phyloP scores from a whole-genome alignment of 73 alveolate genomes.

The Paramecium sexaurelia region DNA sequence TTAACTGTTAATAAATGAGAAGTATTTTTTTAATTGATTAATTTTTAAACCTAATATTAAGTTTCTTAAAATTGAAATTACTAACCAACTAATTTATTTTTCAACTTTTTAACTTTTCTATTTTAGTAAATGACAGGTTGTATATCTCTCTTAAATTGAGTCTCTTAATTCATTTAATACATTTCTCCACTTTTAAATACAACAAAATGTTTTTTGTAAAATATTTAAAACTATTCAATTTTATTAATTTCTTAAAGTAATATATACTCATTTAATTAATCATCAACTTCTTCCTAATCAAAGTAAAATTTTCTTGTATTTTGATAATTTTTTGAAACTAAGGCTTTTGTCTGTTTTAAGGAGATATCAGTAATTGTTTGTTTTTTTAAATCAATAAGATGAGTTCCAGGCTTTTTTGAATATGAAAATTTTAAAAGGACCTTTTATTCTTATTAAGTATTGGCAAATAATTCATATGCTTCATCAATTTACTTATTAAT shows the following conservation, averaged over 20 bases:
- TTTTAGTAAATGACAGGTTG: not conserved
- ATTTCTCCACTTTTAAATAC: not conserved
- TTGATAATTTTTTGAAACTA: not conserved
- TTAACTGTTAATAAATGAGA: not conserved
- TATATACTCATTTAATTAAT: conserved; percentile 5
- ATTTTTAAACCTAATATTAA: not conserved
- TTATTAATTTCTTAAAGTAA: not conserved
- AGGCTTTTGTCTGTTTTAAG: not conserved
- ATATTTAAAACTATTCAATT: not conserved
- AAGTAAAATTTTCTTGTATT: not conserved
- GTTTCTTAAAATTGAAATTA: not conserved
- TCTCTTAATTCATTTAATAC: conserved; percentile 25
- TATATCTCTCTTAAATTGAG: not conserved
- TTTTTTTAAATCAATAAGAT: not conserved
- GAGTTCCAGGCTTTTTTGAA: conserved; percentile 47
- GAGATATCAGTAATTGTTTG: not conserved
- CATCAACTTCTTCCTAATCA: not conserved
- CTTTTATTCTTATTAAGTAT: not conserved
- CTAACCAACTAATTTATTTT: not conserved
- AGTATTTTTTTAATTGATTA: not conserved
- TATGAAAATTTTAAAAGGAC: not conserved
- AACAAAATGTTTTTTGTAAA: conserved; percentile 6
- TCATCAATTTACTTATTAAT: conserved; percentile 43
- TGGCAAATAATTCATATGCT: not conserved
- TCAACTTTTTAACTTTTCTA: not conserved